Evolutionary conservation across 176 grass and related monocot species (phyloP), one percentile per base, ranked within the genome.

Genomic region (Pontederia paniculata): DNA sequence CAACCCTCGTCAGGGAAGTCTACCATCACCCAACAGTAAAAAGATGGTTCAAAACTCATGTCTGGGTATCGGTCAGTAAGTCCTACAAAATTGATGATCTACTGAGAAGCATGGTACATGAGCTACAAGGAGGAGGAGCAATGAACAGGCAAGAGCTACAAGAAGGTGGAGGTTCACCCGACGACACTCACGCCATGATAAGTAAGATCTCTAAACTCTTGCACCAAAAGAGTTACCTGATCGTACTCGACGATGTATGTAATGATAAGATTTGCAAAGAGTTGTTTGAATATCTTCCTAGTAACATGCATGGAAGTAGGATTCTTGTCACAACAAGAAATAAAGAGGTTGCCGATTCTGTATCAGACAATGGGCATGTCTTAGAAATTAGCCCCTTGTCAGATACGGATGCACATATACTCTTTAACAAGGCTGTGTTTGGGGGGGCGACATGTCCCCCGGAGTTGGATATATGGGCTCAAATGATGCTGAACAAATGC

Each of bases 221-320:
- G 25, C 25, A 5, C 5, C 7, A 50, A 17, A 70, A 68, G n/a
- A 88, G 28, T 12, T 82, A 82, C 57, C 2, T 86, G 0, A 71
- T 86, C 20, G 45, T 86, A 2, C 20, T 81, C 48, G 73, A 86
- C 57, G 83, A 78, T 74, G 52, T 79, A 17, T 79, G 79, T 66
- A 67, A 68, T 10, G 74, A 3, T 51, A 57, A 74, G 48, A 65
- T 42, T 41, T 73, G 21, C 60, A 11, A 21, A 6, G 37, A 61
- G 0, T 45, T 61, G 11, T 44, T 42, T 20, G 11, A 13, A 15
- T 12, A 20, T 17, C 31, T 61, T 5, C 42, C 43, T 5, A 61
- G 20, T 12, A 42, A 1, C 10, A 12, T 11, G 1, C 10, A 17
- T 4, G 58, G 42, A 16, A 45, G 58, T 10, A 61, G 58, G 58